Base-by-base conservation (phyloP, 352 stramenopile species). In the Globisporangium yorkense region DNA sequence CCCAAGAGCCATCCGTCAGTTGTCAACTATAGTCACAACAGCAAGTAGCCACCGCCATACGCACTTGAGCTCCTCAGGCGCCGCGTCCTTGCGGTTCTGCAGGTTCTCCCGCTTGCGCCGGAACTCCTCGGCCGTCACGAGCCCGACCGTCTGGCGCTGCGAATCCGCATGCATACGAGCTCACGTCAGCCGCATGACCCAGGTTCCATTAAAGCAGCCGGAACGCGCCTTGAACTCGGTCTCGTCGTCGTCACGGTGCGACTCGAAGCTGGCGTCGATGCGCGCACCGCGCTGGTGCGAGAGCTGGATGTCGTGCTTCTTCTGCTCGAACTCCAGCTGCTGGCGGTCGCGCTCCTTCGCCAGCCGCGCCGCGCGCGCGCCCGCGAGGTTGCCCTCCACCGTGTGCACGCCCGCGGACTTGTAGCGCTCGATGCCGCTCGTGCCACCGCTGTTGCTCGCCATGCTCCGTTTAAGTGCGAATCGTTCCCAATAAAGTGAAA, bases 81-180 rank as follows among this genome's bases (percentile, higher is more conserved):
- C 47, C 6, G 53, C 46, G n/a, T 69, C 71, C 44, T 67, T 72
- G 48, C 65, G 59, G 24, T 77, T 83, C 55, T 84, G 71, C 39
- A 92, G 57, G 56, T 95, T 70, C 56, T 96, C 86, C n/a, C 88
- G 78, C 44, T 88, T 88, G 56, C 86, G 88, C 3, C 88, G 74
- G 66, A 98, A 99, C 66, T 98, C 94, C 62, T 97, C 84, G 0
- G 92, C 95, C 2, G 91, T 98, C n/a, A 99, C 94, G 16, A 99
- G 69, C 6, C 96, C 96, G 12, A 94, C 80, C 4, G 84, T 95
- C 72, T 95, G 85, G 7, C 85, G 74, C 81, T 92, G 52, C 24
- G 21, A 21, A 33, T 46, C 7, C 46, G 9, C 10, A n/a, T 16
- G 9, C 10, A n/a, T 16, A 50, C 18, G 24, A 15, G 1, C 16